These are phyloP conservation scores for Capsicum chinense DNA, from an alignment of 257 asterid genomes.

Conservation along the genomic window DNA sequence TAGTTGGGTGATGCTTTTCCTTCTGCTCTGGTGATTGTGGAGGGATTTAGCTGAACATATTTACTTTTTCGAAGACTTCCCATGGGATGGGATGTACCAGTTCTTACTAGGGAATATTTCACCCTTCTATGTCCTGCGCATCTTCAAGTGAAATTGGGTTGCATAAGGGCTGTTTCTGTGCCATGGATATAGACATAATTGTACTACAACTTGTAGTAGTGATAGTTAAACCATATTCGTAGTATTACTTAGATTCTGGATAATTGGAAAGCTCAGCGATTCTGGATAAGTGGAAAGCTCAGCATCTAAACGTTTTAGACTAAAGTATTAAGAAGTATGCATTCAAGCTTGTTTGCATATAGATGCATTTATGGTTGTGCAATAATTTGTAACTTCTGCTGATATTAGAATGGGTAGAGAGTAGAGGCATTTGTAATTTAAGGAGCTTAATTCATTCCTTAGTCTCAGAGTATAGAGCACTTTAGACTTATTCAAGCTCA, in stretches of 20 bases:
- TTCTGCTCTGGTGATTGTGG: slow-evolving; percentile 8
- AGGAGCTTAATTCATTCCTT: slow-evolving; percentile 9
- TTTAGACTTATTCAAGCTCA: background rate
- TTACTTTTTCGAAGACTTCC: background rate
- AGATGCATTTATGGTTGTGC: background rate
- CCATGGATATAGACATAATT: slow-evolving; percentile 15
- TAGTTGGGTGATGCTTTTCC: slow-evolving; percentile 6
- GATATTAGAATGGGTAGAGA: background rate
- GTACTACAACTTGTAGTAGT: background rate
- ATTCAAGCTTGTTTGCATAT: background rate
- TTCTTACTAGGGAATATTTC: slow-evolving; percentile 2
- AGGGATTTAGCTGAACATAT: background rate
- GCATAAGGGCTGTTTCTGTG: slow-evolving; percentile 15
- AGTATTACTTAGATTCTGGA: slow-evolving; percentile 4
- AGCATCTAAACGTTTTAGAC: background rate
- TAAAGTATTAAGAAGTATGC: background rate
- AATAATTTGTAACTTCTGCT: background rate
- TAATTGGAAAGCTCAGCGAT: background rate
- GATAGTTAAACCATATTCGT: background rate
- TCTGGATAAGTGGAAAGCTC: background rate
- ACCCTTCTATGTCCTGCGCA: background rate
- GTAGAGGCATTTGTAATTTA: background rate
- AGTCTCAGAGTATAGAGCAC: no score
- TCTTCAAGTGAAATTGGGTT: background rate
- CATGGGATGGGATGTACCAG: background rate